phyloP scores from a whole-genome alignment of 2,329 filamentous ascomycete species.

The Beauveria sp. region DNA sequence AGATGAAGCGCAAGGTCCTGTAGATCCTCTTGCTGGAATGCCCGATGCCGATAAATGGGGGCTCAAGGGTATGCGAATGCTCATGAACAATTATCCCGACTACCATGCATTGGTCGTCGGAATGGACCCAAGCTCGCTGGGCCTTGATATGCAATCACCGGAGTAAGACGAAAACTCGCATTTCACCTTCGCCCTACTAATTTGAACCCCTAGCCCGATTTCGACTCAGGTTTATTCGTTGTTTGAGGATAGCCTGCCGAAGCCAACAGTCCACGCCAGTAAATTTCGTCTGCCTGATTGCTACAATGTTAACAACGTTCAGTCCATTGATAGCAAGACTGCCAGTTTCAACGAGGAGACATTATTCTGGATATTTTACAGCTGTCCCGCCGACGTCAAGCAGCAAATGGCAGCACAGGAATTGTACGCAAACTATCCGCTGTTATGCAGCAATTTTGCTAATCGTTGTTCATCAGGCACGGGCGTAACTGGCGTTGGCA shows the following conservation, averaged over 20 bases:
- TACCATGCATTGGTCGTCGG: constrained; percentile 55
- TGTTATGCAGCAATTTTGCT: background rate
- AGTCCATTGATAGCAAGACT: constrained; percentile 58
- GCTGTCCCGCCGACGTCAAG: constrained; percentile 53
- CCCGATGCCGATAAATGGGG: constrained; percentile 57
- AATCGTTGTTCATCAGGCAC: constrained; percentile 33
- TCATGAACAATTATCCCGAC: constrained; percentile 58
- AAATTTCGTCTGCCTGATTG: constrained; percentile 56
- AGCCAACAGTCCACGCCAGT: constrained; percentile 42
- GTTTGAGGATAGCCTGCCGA: constrained; percentile 51
- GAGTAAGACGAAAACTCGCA: constrained; percentile 40
- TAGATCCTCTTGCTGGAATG: constrained; percentile 56
- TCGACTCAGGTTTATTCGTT: constrained; percentile 54
- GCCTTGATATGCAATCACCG: constrained; percentile 48
- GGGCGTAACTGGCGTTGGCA: constrained; percentile 62
- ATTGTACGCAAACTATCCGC: constrained; percentile 39
- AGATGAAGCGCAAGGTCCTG: constrained; percentile 36
- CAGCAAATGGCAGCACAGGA: constrained; percentile 57
- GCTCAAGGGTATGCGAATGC: constrained; percentile 52
- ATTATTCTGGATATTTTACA: constrained; percentile 63
- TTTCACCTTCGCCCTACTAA: background rate
- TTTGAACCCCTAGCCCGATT: constrained; percentile 33
- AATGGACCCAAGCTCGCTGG: constrained; percentile 49
- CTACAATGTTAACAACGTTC: constrained; percentile 59
- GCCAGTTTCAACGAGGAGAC: constrained; percentile 62